A percentile compares a stretch with the other conserved stretches of the same genome.
phyloP scores from a whole-genome alignment of 352 stramenopile genomes.

The Phytophthora sp. region DNA sequence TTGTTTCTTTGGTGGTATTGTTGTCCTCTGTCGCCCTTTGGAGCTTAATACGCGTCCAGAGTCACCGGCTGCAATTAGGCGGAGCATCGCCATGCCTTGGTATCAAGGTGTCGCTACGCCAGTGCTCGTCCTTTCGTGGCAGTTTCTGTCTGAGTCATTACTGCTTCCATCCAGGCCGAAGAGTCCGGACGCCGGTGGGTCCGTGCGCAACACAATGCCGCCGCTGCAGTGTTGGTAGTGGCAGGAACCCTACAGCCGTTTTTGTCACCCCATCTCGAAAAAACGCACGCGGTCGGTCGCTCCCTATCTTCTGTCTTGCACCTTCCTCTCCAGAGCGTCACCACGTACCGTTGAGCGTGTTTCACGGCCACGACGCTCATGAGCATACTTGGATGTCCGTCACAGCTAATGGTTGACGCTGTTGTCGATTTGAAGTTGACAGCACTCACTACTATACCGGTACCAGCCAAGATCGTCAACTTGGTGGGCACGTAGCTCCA shows the following conservation, averaged over 20 bases:
- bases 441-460: background rate
- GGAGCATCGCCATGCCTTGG: background rate
- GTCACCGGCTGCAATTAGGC: background rate
- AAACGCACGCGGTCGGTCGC: conserved; percentile 11
- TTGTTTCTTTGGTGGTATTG: conserved; percentile 1
- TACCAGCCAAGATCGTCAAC: background rate
- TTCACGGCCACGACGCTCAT: background rate
- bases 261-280: conserved; percentile 14
- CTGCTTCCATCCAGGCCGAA: conserved; percentile 19
- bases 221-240: background rate
- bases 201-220: conserved; percentile 5
- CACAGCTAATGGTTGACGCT: conserved; percentile 5
- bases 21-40: background rate
- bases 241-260: background rate
- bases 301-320: conserved; percentile 3
- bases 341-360: background rate
- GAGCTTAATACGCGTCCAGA: background rate
- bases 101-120: background rate
- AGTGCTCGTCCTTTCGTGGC: conserved; percentile 24
- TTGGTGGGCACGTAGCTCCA: too few species aligned
- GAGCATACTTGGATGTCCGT: conserved; percentile 27
- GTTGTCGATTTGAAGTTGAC: conserved; percentile 20
- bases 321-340: background rate
- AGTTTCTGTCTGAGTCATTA: conserved; percentile 32
- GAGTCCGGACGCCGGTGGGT: conserved; percentile 15